phyloP scores from a whole-genome alignment of 2,329 filamentous ascomycete species.

The Cladorrhinum sp. region DNA sequence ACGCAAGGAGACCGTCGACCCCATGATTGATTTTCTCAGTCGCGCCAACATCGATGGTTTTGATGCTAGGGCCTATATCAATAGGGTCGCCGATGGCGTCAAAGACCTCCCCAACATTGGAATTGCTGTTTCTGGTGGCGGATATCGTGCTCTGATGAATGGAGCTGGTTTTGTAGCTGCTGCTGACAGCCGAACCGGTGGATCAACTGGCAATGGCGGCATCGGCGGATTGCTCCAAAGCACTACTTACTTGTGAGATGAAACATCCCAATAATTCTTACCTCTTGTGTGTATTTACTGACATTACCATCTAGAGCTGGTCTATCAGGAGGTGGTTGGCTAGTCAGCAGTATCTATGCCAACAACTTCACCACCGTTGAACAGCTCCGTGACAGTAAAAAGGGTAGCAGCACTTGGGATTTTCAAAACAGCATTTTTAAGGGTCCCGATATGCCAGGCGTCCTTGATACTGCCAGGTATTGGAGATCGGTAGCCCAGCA shows the following conservation, averaged over 20 bases:
- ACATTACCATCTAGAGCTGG: slow-evolving; percentile 46
- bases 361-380: slow-evolving; percentile 79
- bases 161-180: slow-evolving; percentile 77
- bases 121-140: slow-evolving; percentile 77
- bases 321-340: slow-evolving; percentile 79
- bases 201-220: slow-evolving; percentile 60
- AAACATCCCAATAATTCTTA: not conserved
- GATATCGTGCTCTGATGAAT: slow-evolving; percentile 82
- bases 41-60: slow-evolving; percentile 74
- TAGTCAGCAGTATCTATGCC: slow-evolving; percentile 74
- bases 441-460: slow-evolving; percentile 31
- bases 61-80: slow-evolving; percentile 71
- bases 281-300: not conserved
- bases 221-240: slow-evolving; percentile 79
- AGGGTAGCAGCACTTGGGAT: slow-evolving; percentile 33
- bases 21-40: slow-evolving; percentile 71
- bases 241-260: slow-evolving; percentile 63
- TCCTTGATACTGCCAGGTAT: slow-evolving; percentile 45
- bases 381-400: slow-evolving; percentile 46
- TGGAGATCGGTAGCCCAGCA: slow-evolving; percentile 55
- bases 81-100: slow-evolving; percentile 60
- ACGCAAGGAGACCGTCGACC: slow-evolving; percentile 67
- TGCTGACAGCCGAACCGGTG: slow-evolving; percentile 69
- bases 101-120: slow-evolving; percentile 56
- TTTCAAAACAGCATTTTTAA: slow-evolving; percentile 36